Percentiles rank a stretch among this genome's conserved stretches.
These are phyloP conservation scores for Colletotrichum liriopes DNA, from an alignment of 2,329 filamentous ascomycete species.

Conservation along the genomic window DNA sequence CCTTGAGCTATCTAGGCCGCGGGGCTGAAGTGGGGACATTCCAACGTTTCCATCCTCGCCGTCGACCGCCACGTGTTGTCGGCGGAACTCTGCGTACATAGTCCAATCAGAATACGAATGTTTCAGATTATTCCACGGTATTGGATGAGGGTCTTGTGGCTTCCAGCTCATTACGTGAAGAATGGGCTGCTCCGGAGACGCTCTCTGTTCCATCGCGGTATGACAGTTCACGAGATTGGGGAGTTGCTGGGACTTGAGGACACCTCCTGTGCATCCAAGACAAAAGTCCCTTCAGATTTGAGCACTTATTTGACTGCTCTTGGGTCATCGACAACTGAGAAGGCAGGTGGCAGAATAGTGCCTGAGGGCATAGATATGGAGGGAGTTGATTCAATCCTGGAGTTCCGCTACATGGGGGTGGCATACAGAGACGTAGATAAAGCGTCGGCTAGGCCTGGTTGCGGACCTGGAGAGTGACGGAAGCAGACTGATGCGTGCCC, in stretches of 20 bases:
- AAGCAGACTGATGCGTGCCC: slow-evolving; percentile 5
- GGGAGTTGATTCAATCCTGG: neutral
- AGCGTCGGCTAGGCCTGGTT: neutral
- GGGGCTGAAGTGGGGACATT: neutral
- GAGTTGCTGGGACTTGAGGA: neutral
- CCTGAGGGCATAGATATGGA: neutral
- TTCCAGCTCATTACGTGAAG: neutral
- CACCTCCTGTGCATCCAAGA: neutral
- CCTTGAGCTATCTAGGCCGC: neutral
- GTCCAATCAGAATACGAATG: neutral
- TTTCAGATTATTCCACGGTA: neutral
- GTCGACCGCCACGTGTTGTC: neutral
- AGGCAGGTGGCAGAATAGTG: neutral
- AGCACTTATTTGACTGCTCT: no score
- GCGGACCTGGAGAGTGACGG: neutral
- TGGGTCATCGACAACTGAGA: neutral
- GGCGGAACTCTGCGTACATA: neutral
- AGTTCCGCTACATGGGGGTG: neutral
- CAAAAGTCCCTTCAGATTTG: neutral
- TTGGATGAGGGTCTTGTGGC: no score
- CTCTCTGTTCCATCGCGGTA: neutral
- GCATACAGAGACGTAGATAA: neutral
- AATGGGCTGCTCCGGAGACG: neutral
- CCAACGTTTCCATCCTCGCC: neutral
- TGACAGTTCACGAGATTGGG: neutral